Conservation (phyloP, 345 rosid species). For the Mallotus nudiflorus region DNA sequence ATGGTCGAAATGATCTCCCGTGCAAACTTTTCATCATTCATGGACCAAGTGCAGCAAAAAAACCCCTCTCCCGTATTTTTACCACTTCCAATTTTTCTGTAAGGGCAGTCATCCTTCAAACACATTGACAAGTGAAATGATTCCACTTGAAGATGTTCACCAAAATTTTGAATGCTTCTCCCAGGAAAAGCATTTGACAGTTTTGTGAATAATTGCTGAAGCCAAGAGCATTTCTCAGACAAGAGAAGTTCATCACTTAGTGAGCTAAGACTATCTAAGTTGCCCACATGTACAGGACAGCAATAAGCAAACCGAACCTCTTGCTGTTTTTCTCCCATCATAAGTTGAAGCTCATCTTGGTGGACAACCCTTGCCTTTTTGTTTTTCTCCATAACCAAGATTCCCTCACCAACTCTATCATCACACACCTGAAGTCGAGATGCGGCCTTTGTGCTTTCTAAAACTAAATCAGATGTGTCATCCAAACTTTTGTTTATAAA, state of each 20-base stretch:
- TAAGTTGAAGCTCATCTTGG: conserved; percentile 62
- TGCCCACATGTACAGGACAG: conserved; percentile 41
- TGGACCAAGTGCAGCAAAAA: conserved; percentile 79
- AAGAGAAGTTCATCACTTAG: conserved; percentile 1
- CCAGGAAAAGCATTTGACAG: conserved; percentile 40
- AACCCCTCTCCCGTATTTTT: conserved; percentile 27
- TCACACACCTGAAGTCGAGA: conserved; percentile 51
- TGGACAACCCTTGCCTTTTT: conserved; percentile 64
- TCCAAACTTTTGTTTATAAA: conserved; percentile 36
- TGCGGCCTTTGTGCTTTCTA: conserved; percentile 1
- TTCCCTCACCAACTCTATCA: conserved; percentile 61
- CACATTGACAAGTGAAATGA: conserved; percentile 55
- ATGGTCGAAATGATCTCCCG: conserved; percentile 59
- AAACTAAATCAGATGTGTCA: conserved; percentile 29
- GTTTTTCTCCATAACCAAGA: conserved; percentile 51
- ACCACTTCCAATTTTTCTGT: conserved; percentile 27
- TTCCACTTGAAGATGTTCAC: conserved; percentile 53
- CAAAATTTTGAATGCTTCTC: conserved; percentile 41
- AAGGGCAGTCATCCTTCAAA: conserved; percentile 52
- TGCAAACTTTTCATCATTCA: conserved; percentile 64
- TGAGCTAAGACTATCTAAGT: conserved; percentile 14
- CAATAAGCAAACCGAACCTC: conserved; percentile 57
- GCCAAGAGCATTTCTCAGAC: conserved; percentile 24
- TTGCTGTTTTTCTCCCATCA: conserved; percentile 49
- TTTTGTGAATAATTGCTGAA: conserved; percentile 37